Evolutionary conservation across 768 basidiomycete species (phyloP).

Genomic region (Hypsizygus marmoreus): DNA sequence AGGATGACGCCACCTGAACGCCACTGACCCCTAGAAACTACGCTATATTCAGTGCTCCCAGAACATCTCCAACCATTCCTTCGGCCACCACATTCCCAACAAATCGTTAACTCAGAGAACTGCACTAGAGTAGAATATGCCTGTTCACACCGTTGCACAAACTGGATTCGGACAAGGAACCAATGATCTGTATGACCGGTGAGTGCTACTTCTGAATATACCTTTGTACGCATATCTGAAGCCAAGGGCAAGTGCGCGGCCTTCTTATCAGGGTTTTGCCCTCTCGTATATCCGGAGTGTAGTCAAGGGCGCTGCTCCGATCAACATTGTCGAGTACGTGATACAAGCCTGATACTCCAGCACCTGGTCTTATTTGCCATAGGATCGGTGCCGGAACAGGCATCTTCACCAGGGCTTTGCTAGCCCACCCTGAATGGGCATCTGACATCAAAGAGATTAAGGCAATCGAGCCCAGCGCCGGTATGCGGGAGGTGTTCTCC

Average conservation of each 20-base stretch:
- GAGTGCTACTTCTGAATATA: neutral
- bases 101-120: too few relatives aligned
- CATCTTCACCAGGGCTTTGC: slow-evolving; percentile 82
- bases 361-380: neutral
- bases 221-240: slow-evolving; percentile 3
- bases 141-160: slow-evolving; percentile 68
- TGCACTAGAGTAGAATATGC: slow-evolving; percentile 34
- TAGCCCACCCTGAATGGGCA: slow-evolving; percentile 62
- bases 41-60: too few relatives aligned
- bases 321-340: slow-evolving; percentile 74
- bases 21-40: too few relatives aligned
- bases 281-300: slow-evolving; percentile 60
- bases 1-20: too few relatives aligned
- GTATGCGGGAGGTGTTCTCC: slow-evolving; percentile 78
- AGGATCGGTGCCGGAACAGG: slow-evolving; percentile 88
- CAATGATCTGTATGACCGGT: slow-evolving; percentile 82
- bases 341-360: neutral
- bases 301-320: slow-evolving; percentile 35
- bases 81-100: too few relatives aligned
- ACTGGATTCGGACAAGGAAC: slow-evolving; percentile 78
- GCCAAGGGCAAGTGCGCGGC: slow-evolving; percentile 58
- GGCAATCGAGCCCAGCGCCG: slow-evolving; percentile 83
- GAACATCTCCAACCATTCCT: too few relatives aligned
- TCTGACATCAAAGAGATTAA: slow-evolving; percentile 51
- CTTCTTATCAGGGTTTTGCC: slow-evolving; percentile 73